Base-by-base conservation (phyloP, 768 basidiomycete genomes). In the Hydnomerulius pinastri region DNA sequence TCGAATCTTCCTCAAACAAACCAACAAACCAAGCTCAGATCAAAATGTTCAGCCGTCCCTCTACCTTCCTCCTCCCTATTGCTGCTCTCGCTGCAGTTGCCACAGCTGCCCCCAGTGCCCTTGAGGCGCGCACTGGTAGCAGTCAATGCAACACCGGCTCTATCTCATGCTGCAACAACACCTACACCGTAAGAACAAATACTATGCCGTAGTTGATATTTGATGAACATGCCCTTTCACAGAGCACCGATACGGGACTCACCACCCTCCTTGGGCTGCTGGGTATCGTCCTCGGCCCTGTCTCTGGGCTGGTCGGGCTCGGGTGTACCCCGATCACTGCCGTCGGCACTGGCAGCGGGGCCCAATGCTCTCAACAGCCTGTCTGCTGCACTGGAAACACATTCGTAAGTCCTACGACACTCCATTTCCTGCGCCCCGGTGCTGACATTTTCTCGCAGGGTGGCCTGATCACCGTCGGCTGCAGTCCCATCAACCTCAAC, bases 321-420 rank as follows among this genome's bases (percentile, higher is more conserved):
- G 60, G 41, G 4, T 79, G 77, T 54, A 54, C 51, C 2, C 63
- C 72, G 12, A 25, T 75, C 28, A 62, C 62, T 28, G 60, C 61
- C 23, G 10, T 61, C 3, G 67, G 71, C 4, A 32, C 56, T 48
- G 63, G 53, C 2, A 6, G 7, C 10, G 53, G 52, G 11, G 2
- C 40, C 24, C 15, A 77, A 73, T 51, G 76, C 55, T 5, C 50
- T 4, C 36, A 54, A 5, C 50, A 74, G 36, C 56, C 72, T 1
- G 77, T 76, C 1, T 79, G 78, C 56, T 79, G 78, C 52, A 28
- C 57, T 0, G 49, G 69, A 50, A 68, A 72, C 49, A 32, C 57
- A 38, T 78, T 71, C 62, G 71, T 73, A 25, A 77, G 79, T 70
- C 65, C 7, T 53, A 76, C 46, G 76, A 75, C 6, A 78, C 77